phyloP scores from a whole-genome alignment of 2,329 filamentous ascomycete species.

The Diaporthe ilicicola region DNA sequence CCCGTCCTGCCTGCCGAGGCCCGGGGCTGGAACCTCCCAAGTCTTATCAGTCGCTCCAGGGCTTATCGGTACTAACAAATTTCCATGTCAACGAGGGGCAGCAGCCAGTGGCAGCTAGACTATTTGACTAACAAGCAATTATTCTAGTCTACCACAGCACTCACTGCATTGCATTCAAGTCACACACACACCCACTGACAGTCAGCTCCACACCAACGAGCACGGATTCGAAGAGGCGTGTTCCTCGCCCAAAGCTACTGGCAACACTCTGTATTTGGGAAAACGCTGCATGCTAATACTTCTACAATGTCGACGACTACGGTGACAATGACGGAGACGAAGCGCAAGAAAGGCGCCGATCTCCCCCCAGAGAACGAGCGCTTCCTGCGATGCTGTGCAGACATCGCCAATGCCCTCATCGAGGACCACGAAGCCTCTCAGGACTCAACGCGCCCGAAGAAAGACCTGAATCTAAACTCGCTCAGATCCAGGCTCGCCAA shows the following conservation, averaged over 20 bases:
- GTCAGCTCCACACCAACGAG: background rate
- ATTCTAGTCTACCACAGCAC: background rate
- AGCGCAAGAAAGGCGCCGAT: conserved; percentile 75
- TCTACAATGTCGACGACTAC: conserved; percentile 42
- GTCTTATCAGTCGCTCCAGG: background rate
- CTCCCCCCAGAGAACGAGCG: conserved; percentile 93
- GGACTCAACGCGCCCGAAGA: conserved; percentile 75
- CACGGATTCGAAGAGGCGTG: background rate
- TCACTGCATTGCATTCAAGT: background rate
- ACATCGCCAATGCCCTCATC: conserved; percentile 92
- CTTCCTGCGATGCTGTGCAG: conserved; percentile 91
- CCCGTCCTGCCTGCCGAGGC: conserved; percentile 22
- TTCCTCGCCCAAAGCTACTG: background rate
- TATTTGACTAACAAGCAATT: conserved; percentile 3
- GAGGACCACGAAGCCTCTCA: conserved; percentile 89
- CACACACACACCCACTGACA: background rate
- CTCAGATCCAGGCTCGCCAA: conserved; percentile 88
- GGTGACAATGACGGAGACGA: conserved; percentile 68
- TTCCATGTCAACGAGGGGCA: conserved; percentile 24
- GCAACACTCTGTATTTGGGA: background rate
- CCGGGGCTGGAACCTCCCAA: background rate
- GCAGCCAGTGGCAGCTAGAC: background rate
- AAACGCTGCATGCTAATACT: background rate
- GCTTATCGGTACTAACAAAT: conserved; percentile 24
- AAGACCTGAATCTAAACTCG: conserved; percentile 92